Evolutionary conservation across 345 rosid species (phyloP).

Genomic region (Melastoma malabathricum): DNA sequence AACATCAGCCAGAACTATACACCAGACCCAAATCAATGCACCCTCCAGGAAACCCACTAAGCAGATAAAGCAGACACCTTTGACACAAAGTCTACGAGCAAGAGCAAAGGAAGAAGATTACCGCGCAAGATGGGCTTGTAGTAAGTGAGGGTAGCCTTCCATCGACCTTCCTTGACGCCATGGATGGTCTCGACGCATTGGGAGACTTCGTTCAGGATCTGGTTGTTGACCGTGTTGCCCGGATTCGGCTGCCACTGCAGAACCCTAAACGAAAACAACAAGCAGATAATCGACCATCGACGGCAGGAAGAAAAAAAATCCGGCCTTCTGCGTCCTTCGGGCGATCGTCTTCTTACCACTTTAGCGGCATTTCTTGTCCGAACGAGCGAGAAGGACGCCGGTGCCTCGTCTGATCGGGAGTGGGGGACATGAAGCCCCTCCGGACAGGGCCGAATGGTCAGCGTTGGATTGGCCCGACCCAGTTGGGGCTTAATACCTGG

Average conservation of each 20-base stretch:
- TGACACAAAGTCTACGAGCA: not conserved
- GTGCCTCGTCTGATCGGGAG: too few relatives aligned
- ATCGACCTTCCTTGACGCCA: conserved; percentile 80
- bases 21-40: too few relatives aligned
- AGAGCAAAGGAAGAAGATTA: not conserved
- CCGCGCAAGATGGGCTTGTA: conserved; percentile 59
- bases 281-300: not conserved
- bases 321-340: not conserved
- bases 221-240: conserved; percentile 70
- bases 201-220: conserved; percentile 67
- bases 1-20: too few relatives aligned
- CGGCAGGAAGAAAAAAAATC: not conserved
- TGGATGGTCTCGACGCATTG: conserved; percentile 77
- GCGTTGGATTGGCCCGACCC: too few relatives aligned
- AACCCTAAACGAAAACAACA: conserved; percentile 35
- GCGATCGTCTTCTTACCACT: conserved; percentile 23
- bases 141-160: conserved; percentile 74
- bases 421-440: too few relatives aligned
- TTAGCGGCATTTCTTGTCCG: conserved; percentile 24
- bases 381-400: not conserved
- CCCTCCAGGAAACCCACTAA: too few relatives aligned
- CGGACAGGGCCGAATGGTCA: too few relatives aligned
- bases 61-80: too few relatives aligned
- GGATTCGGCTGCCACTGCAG: conserved; percentile 87
- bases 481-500: too few relatives aligned